Conservation (phyloP, 2,329 filamentous ascomycete species). For the Orbilia brochopaga region DNA sequence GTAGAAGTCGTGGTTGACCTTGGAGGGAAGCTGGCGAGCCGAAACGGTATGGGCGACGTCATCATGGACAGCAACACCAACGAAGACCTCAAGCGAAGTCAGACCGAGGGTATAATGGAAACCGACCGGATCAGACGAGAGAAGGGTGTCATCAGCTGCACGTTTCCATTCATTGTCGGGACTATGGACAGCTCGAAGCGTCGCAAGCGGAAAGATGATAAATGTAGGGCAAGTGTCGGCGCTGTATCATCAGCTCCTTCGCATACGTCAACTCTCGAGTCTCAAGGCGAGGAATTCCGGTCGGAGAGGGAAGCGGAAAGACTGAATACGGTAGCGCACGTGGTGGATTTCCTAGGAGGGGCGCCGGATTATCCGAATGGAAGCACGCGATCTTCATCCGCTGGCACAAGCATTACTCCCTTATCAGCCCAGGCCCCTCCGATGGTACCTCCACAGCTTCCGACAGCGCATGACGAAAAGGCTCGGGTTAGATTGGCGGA, state of each 20-base stretch:
- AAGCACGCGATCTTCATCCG: constrained; percentile 61
- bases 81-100: constrained; percentile 57
- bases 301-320: constrained; percentile 83
- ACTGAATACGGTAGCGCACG: constrained; percentile 69
- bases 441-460: constrained; percentile 50
- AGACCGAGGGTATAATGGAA: constrained; percentile 72
- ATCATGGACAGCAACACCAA: constrained; percentile 49
- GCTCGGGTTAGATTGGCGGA: constrained; percentile 51
- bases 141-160: constrained; percentile 86
- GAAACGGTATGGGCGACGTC: constrained; percentile 53
- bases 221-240: constrained; percentile 57
- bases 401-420: constrained; percentile 57
- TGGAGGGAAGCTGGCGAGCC: constrained; percentile 73
- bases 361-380: constrained; percentile 64
- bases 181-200: constrained; percentile 75
- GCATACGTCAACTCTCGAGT: constrained; percentile 67
- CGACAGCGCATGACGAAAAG: constrained; percentile 53
- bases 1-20: constrained; percentile 92
- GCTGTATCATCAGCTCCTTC: constrained; percentile 59
- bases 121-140: constrained; percentile 84
- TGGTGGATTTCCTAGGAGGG: constrained; percentile 59
- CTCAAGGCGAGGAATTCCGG: constrained; percentile 67
- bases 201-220: constrained; percentile 59
- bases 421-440: constrained; percentile 43
- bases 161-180: constrained; percentile 86